A percentile compares a stretch with the other conserved stretches of the same genome.
Evolutionary conservation across 495 filamentous ascomycete species (phyloP).

Genomic region (Xylaria curta): DNA sequence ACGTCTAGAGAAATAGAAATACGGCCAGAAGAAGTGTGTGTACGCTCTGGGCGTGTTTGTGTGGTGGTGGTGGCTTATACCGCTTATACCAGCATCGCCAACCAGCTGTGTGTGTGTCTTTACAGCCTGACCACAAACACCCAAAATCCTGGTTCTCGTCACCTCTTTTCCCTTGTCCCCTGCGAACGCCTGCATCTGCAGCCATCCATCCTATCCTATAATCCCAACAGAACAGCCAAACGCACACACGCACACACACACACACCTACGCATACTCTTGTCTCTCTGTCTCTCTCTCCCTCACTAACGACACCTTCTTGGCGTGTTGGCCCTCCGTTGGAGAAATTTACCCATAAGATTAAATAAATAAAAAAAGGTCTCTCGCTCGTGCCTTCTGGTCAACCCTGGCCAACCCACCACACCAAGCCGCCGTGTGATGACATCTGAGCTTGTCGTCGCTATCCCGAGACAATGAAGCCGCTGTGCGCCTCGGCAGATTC

Average conservation of each 20-base stretch:
- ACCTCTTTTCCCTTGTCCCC: constrained; percentile 9
- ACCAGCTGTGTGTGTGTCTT: background rate
- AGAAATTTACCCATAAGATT: background rate
- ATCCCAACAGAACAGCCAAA: constrained; percentile 19
- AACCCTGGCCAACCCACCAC: constrained; percentile 9
- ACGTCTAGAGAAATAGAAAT: constrained; percentile 3
- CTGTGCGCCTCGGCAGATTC: constrained; percentile 41
- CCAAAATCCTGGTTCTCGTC: constrained; percentile 22
- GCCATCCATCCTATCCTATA: constrained; percentile 24
- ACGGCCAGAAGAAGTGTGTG: background rate
- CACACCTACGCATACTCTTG: background rate
- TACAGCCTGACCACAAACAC: background rate
- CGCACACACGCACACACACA: background rate
- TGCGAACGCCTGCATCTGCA: constrained; percentile 30
- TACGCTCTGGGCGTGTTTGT: background rate
- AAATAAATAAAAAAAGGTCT: background rate
- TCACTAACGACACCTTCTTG: background rate
- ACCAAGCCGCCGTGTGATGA: constrained; percentile 23
- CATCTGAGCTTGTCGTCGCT: constrained; percentile 34
- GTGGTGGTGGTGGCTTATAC: constrained; percentile 15
- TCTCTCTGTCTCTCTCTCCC: too few species aligned
- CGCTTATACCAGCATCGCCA: constrained; percentile 16
- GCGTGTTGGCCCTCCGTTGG: background rate
- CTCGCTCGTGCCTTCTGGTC: background rate
- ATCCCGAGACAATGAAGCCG: constrained; percentile 57